Percentiles rank a stretch among this genome's conserved stretches.
Conservation (phyloP, 2,329 filamentous ascomycete genomes). For the Arthrinium phaeospermum region DNA sequence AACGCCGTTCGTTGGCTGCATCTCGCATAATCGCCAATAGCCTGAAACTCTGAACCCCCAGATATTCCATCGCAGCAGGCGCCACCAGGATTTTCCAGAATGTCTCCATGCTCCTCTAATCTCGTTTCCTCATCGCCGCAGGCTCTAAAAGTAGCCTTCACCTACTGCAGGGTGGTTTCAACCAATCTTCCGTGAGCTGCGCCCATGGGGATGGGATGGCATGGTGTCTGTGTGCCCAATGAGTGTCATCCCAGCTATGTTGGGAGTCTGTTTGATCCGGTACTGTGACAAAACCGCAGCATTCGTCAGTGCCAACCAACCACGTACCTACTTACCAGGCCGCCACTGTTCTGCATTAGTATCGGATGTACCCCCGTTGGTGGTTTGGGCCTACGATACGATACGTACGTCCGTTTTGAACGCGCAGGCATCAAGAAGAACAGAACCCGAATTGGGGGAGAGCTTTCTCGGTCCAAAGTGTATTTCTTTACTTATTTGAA, state of each 20-base stretch:
- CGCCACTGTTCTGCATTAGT: no score
- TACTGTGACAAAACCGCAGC: background rate
- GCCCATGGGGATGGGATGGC: background rate
- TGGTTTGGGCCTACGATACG: background rate
- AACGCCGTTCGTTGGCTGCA: slow-evolving; percentile 6
- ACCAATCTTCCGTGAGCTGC: background rate
- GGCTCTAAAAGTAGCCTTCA: background rate
- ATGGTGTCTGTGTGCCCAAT: background rate
- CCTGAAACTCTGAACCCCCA: slow-evolving; percentile 10
- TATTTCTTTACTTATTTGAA: background rate
- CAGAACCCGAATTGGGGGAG: background rate
- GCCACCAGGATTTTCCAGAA: slow-evolving; percentile 1
- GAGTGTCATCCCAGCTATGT: slow-evolving; percentile 6
- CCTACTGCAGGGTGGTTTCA: background rate
- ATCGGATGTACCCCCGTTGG: no score
- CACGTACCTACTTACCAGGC: no score
- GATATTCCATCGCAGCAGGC: background rate
- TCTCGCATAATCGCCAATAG: slow-evolving; percentile 14
- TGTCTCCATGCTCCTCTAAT: background rate
- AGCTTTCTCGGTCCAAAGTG: no score
- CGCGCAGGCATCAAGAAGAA: background rate
- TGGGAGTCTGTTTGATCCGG: background rate
- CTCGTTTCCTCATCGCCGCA: background rate
- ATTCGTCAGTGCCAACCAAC: background rate
- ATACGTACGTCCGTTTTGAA: background rate